phyloP scores from a whole-genome alignment of 2,329 filamentous ascomycete species.

The Clarireedia homoeocarpa region DNA sequence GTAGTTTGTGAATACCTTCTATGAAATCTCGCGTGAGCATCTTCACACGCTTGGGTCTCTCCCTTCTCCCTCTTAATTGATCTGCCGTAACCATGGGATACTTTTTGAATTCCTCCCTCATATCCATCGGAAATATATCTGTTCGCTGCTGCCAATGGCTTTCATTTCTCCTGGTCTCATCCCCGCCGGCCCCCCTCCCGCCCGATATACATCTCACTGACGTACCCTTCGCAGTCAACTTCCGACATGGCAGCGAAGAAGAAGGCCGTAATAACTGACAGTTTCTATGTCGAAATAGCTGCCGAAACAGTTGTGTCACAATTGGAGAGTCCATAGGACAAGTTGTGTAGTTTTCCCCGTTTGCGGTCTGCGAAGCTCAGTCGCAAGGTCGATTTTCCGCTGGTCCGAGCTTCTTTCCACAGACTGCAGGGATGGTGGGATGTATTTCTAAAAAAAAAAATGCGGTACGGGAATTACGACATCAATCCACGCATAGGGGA shows the following conservation, averaged over 20 bases:
- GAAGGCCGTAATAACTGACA: slow-evolving; percentile 47
- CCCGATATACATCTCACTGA: slow-evolving; percentile 28
- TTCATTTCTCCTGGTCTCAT: slow-evolving; percentile 39
- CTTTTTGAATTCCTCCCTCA: slow-evolving; percentile 68
- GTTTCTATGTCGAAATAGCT: slow-evolving; percentile 70
- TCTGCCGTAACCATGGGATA: slow-evolving; percentile 83
- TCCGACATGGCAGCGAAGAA: slow-evolving; percentile 24
- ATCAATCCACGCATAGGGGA: not conserved
- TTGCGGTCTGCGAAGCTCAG: slow-evolving; percentile 13
- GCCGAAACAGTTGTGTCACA: slow-evolving; percentile 70
- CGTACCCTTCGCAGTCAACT: slow-evolving; percentile 33
- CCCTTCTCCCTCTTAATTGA: slow-evolving; percentile 61
- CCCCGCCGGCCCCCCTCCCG: slow-evolving; percentile 13
- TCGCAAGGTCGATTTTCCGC: slow-evolving; percentile 11
- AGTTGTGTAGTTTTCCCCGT: slow-evolving; percentile 15
- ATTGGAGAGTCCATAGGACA: slow-evolving; percentile 66
- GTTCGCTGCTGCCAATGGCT: slow-evolving; percentile 82
- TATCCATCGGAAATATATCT: slow-evolving; percentile 66
- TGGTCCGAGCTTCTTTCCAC: slow-evolving; percentile 33
- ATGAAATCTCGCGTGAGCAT: slow-evolving; percentile 98
- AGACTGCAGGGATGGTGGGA: slow-evolving; percentile 3
- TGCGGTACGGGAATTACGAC: not conserved
- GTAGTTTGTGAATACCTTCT: slow-evolving; percentile 53
- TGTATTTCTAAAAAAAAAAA: not conserved
- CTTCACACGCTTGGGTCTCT: slow-evolving; percentile 81